A percentile compares a stretch with the other conserved stretches of the same genome.
phyloP scores from a whole-genome alignment of 75 land plant genomes.

The Larix kaempferi region DNA sequence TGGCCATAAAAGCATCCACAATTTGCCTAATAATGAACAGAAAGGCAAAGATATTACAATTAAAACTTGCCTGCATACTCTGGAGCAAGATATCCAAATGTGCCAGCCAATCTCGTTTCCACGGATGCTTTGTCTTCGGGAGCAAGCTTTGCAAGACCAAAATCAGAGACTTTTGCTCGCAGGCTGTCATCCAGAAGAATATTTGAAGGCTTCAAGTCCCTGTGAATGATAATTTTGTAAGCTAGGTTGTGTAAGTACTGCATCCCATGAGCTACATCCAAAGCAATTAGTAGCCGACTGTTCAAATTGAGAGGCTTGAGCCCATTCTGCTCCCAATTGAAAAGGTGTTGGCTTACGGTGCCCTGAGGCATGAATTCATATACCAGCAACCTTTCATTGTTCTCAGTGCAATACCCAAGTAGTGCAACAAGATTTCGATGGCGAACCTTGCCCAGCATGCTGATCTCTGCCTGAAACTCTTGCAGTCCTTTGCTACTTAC shows the following conservation, averaged over 20 bases:
- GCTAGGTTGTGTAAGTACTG: constrained; percentile 80
- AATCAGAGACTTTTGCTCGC: constrained; percentile 77
- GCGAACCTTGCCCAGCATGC: constrained; percentile 76
- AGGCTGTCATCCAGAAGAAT: constrained; percentile 62
- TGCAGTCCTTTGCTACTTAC: constrained; percentile 62
- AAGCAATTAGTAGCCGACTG: constrained; percentile 50
- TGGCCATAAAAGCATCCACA: neutral
- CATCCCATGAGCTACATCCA: constrained; percentile 80
- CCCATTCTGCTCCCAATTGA: constrained; percentile 32
- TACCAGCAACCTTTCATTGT: constrained; percentile 68
- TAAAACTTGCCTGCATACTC: constrained; percentile 69
- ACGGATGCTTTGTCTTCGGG: constrained; percentile 67
- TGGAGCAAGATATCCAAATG: constrained; percentile 90
- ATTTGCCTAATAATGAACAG: neutral
- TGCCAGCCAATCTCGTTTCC: constrained; percentile 75
- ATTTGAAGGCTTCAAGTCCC: constrained; percentile 81
- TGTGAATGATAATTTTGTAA: constrained; percentile 65
- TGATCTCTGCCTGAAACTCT: constrained; percentile 82
- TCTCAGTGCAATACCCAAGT: constrained; percentile 66
- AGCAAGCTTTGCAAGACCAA: constrained; percentile 76
- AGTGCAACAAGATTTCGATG: constrained; percentile 81
- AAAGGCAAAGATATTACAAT: neutral
- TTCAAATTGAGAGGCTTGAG: constrained; percentile 59
- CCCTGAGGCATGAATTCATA: constrained; percentile 81
- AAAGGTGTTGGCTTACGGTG: constrained; percentile 64